Conservation (phyloP, 768 basidiomycete species). For the Tulasnella sp. region DNA sequence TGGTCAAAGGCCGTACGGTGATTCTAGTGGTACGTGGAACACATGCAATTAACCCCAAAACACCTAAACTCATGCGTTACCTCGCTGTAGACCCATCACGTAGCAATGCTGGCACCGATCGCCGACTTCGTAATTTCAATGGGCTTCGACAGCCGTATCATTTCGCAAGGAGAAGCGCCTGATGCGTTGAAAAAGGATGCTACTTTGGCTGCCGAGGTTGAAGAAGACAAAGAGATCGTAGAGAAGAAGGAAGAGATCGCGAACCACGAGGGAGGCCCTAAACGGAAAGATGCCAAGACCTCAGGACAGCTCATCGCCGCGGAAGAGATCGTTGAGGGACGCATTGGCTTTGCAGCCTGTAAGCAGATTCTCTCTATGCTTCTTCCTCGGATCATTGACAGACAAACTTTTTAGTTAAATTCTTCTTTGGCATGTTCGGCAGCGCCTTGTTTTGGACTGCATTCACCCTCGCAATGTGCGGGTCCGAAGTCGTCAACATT, state of each 20-base stretch:
- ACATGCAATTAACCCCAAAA: too few relatives aligned
- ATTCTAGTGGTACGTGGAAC: slow-evolving; percentile 24
- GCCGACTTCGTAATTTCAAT: slow-evolving; percentile 49
- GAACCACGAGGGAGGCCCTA: slow-evolving; percentile 20
- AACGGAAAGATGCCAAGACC: slow-evolving; percentile 16
- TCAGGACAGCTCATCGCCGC: slow-evolving; percentile 52
- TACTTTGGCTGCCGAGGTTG: slow-evolving; percentile 23
- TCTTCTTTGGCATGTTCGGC: slow-evolving; percentile 25
- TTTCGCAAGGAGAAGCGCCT: slow-evolving; percentile 37
- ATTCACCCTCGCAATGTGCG: slow-evolving; percentile 17
- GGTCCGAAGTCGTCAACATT: slow-evolving; percentile 18
- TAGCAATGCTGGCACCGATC: slow-evolving; percentile 41
- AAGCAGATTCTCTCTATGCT: slow-evolving; percentile 13
- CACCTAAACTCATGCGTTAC: neutral
- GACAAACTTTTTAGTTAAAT: slow-evolving; percentile 23
- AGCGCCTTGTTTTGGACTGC: slow-evolving; percentile 25
- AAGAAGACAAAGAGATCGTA: slow-evolving; percentile 18
- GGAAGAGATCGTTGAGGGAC: slow-evolving; percentile 52
- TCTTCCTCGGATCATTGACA: neutral
- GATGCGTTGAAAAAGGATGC: slow-evolving; percentile 35
- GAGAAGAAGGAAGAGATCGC: slow-evolving; percentile 24
- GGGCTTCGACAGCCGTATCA: slow-evolving; percentile 40
- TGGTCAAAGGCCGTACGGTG: slow-evolving; percentile 27
- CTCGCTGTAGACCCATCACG: slow-evolving; percentile 41
- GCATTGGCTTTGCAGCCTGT: slow-evolving; percentile 41